Evolutionary conservation across 495 filamentous ascomycete species (phyloP).

Genomic region (Aspergillus funiculosus): DNA sequence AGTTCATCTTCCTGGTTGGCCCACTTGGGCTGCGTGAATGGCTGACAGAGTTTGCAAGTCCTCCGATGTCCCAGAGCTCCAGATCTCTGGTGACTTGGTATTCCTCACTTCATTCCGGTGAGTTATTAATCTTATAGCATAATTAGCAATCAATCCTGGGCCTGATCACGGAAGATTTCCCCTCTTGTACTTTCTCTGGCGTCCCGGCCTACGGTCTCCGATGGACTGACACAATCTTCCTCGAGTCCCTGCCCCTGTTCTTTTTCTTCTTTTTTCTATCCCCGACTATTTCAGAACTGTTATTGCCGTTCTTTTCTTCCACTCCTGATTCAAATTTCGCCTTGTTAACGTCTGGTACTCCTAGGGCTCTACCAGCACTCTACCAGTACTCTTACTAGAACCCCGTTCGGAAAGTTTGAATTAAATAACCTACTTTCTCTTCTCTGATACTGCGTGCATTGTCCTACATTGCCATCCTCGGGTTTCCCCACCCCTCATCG

Average conservation of each 20-base stretch:
- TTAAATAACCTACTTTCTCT: not conserved
- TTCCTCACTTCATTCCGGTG: not conserved
- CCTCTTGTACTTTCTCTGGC: too few relatives aligned
- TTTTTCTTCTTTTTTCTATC: not conserved
- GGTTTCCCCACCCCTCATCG: not conserved
- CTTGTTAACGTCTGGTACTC: too few relatives aligned
- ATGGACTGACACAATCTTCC: constrained; percentile 10
- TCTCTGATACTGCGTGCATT: not conserved
- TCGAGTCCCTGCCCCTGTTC: not conserved
- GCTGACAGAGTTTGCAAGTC: constrained; percentile 4
- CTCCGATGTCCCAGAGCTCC: constrained; percentile 4
- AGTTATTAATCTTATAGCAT: constrained; percentile 9
- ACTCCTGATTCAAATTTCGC: too few relatives aligned
- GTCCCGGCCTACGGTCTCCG: not conserved
- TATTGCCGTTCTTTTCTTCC: too few relatives aligned
- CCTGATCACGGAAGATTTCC: not conserved
- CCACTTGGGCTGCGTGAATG: constrained; percentile 9
- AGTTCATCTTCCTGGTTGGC: constrained; percentile 16
- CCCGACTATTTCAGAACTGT: too few relatives aligned
- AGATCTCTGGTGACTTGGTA: too few relatives aligned
- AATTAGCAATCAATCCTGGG: not conserved
- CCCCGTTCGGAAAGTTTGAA: not conserved
- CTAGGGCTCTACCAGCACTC: too few relatives aligned
- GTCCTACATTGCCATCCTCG: constrained; percentile 1
- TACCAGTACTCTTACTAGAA: too few relatives aligned